phyloP scores from a whole-genome alignment of 1,284 basidiomycete species.

The Mrakiaceae sp. region DNA sequence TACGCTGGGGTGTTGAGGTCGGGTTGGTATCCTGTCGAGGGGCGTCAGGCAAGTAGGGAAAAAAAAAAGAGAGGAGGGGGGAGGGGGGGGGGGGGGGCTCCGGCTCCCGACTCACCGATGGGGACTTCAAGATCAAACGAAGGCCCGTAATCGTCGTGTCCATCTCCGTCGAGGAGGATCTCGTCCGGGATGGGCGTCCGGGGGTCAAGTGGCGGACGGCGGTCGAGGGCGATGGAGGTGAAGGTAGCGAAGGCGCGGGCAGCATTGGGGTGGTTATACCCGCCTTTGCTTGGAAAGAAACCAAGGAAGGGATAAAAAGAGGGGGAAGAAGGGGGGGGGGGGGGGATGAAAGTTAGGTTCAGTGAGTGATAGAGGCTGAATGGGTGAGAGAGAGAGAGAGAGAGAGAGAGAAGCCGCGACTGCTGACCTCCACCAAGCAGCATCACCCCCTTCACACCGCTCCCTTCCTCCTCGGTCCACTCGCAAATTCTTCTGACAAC shows the following conservation, averaged over 20 bases:
- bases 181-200: neutral
- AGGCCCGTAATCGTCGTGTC: neutral
- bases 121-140: neutral
- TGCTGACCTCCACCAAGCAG: conserved; percentile 52
- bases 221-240: conserved; percentile 57
- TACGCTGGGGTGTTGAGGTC: too few species aligned
- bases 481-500: conserved; percentile 47
- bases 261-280: conserved; percentile 68
- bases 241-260: conserved; percentile 74
- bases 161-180: conserved; percentile 1
- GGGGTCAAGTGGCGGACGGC: neutral
- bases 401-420: conserved; percentile 20
- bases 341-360: neutral
- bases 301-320: conserved; percentile 1
- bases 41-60: too few species aligned
- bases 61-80: too few species aligned
- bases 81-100: too few species aligned
- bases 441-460: conserved; percentile 41
- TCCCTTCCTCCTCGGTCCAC: conserved; percentile 37
- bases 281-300: conserved; percentile 41
- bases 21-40: too few species aligned
- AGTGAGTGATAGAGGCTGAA: neutral
- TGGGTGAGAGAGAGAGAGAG: neutral
- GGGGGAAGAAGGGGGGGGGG: neutral
- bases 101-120: too few species aligned